Evolutionary conservation across 2,329 filamentous ascomycete genomes (phyloP).

Genomic region (Neofusicoccum parvum): DNA sequence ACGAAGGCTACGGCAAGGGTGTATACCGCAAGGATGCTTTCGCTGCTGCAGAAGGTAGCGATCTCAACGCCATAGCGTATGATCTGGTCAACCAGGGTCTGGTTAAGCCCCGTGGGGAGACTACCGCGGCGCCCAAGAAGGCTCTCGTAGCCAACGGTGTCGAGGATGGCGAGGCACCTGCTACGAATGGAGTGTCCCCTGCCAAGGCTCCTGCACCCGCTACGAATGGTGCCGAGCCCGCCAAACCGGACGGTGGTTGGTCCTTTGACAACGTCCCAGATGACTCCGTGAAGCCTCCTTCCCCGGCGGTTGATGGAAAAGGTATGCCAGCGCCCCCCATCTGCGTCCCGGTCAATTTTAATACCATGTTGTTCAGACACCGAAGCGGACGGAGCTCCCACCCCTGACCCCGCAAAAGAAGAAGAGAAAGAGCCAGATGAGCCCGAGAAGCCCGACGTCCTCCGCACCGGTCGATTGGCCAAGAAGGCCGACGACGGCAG

Average conservation of each 20-base stretch:
- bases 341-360: background rate
- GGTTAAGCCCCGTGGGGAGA: background rate
- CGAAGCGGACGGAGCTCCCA: background rate
- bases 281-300: background rate
- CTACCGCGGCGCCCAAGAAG: background rate
- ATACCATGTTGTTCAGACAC: background rate
- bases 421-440: background rate
- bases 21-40: background rate
- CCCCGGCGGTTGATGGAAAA: background rate
- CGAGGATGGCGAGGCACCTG: background rate
- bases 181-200: background rate
- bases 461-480: background rate
- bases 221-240: background rate
- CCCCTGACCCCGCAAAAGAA: background rate
- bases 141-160: background rate
- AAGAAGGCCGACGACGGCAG: background rate
- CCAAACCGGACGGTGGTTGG: background rate
- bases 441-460: background rate
- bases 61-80: background rate
- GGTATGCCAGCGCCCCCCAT: background rate
- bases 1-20: slow-evolving; percentile 18
- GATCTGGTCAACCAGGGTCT: background rate
- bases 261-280: background rate
- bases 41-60: background rate
- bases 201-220: background rate